Evolutionary conservation across 805 yeast genomes (phyloP).

Genomic region (Kodamaea leandrae): DNA sequence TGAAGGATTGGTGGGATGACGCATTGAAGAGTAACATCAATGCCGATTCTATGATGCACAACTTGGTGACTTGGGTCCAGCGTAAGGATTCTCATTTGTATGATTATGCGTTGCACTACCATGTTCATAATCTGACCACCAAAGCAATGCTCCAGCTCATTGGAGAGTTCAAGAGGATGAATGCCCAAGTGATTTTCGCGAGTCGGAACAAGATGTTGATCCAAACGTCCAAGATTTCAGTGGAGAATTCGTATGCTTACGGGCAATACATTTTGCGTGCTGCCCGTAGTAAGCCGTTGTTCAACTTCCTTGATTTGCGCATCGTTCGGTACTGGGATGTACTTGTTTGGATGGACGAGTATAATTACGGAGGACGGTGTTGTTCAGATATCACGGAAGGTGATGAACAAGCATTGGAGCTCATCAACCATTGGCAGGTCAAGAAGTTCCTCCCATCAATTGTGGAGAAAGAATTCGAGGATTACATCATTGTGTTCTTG

Average conservation of each 20-base stretch:
- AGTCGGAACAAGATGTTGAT: conserved; percentile 71
- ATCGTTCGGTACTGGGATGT: conserved; percentile 86
- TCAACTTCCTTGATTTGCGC: conserved; percentile 73
- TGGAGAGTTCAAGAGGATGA: conserved; percentile 74
- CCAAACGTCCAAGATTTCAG: conserved; percentile 70
- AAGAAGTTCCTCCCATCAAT: conserved; percentile 69
- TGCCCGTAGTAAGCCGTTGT: conserved; percentile 74
- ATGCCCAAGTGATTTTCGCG: conserved; percentile 78
- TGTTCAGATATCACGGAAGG: conserved; percentile 46
- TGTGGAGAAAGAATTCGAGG: conserved; percentile 79
- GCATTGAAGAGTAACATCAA: conserved; percentile 64
- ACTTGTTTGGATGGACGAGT: conserved; percentile 93
- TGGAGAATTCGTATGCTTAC: conserved; percentile 87
- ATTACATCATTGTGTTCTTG: conserved; percentile 77
- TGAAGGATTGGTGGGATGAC: conserved; percentile 92
- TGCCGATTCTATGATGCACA: conserved; percentile 82
- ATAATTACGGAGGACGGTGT: conserved; percentile 76
- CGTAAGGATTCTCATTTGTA: conserved; percentile 68
- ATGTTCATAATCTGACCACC: conserved; percentile 80
- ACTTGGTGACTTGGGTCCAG: conserved; percentile 84
- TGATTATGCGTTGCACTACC: conserved; percentile 78
- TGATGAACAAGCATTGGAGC: conserved; percentile 44
- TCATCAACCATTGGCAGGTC: conserved; percentile 75
- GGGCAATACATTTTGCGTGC: conserved; percentile 81
- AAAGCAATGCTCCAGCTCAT: conserved; percentile 78